Conservation (phyloP, 2,329 filamentous ascomycete species). For the Fusarium camptoceras region DNA sequence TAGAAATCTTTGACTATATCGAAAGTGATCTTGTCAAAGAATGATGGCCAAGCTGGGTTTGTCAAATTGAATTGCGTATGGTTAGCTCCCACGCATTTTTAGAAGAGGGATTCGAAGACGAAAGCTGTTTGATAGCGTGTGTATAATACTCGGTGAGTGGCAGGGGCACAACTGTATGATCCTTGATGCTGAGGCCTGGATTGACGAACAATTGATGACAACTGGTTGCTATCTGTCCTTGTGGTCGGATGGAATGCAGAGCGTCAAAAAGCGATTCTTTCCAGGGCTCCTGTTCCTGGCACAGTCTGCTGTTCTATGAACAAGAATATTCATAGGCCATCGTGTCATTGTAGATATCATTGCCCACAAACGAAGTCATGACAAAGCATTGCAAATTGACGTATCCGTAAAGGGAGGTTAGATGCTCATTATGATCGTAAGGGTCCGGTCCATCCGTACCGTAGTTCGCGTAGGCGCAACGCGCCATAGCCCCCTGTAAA, state of each 20-base stretch:
- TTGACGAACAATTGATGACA: slow-evolving; percentile 24
- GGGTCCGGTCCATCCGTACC: background rate
- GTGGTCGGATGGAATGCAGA: slow-evolving; percentile 13
- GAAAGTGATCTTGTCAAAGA: background rate
- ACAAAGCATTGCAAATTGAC: background rate
- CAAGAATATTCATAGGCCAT: background rate
- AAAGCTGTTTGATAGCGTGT: slow-evolving; percentile 13
- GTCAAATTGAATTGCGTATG: slow-evolving; percentile 18
- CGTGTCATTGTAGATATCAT: background rate
- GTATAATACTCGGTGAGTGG: slow-evolving; percentile 20
- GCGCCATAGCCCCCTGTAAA: background rate
- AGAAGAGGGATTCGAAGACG: background rate
- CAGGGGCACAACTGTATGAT: slow-evolving; percentile 9
- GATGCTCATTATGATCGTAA: background rate
- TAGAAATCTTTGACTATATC: background rate
- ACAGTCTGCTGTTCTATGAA: background rate
- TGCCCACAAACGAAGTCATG: background rate
- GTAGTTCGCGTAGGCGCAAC: background rate
- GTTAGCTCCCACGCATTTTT: slow-evolving; percentile 28
- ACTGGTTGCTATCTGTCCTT: slow-evolving; percentile 10
- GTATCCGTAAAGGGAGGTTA: background rate
- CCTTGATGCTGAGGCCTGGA: slow-evolving; percentile 21
- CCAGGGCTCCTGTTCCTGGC: slow-evolving; percentile 2
- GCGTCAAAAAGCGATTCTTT: slow-evolving; percentile 8
- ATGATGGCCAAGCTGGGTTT: slow-evolving; percentile 25